Conservation (phyloP, 2,329 filamentous ascomycete genomes). For the Hypoxylon sp. region DNA sequence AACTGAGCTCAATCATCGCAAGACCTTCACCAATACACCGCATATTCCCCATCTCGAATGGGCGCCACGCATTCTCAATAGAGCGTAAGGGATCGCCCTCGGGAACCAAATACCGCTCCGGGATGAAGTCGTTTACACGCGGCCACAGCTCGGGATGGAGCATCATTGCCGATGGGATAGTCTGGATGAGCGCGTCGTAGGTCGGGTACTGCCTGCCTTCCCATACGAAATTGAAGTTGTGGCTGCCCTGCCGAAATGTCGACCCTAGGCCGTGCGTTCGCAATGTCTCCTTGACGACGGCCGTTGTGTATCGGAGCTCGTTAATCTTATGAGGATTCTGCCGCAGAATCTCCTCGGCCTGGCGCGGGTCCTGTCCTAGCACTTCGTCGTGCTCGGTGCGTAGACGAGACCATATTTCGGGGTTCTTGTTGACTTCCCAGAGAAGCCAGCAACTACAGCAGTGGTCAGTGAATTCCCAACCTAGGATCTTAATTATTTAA, state of each 20-base stretch:
- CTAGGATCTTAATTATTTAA: too few relatives aligned
- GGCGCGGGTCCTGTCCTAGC: slow-evolving; percentile 48
- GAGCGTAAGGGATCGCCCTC: neutral
- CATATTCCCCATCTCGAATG: neutral
- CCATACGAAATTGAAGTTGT: neutral
- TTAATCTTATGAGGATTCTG: slow-evolving; percentile 49
- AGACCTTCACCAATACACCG: neutral
- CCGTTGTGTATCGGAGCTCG: slow-evolving; percentile 55
- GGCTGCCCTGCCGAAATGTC: slow-evolving; percentile 28
- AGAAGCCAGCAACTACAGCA: too few relatives aligned
- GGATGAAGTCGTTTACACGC: neutral
- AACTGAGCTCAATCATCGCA: too few relatives aligned
- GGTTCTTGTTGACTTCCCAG: too few relatives aligned
- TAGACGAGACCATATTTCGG: slow-evolving; percentile 33
- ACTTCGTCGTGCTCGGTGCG: slow-evolving; percentile 57
- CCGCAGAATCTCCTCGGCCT: slow-evolving; percentile 35
- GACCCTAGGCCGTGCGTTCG: slow-evolving; percentile 52
- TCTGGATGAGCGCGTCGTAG: neutral
- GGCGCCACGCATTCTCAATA: neutral
- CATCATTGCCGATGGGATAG: neutral
- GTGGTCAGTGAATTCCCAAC: too few relatives aligned
- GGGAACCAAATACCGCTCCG: too few relatives aligned
- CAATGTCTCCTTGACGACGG: slow-evolving; percentile 57
- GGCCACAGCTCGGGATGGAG: neutral
- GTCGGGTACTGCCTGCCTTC: neutral